Evolutionary conservation across 75 land plant genomes (phyloP), one percentile per base, ranked within the genome.

Genomic region (Isoetes taiwanensis): DNA sequence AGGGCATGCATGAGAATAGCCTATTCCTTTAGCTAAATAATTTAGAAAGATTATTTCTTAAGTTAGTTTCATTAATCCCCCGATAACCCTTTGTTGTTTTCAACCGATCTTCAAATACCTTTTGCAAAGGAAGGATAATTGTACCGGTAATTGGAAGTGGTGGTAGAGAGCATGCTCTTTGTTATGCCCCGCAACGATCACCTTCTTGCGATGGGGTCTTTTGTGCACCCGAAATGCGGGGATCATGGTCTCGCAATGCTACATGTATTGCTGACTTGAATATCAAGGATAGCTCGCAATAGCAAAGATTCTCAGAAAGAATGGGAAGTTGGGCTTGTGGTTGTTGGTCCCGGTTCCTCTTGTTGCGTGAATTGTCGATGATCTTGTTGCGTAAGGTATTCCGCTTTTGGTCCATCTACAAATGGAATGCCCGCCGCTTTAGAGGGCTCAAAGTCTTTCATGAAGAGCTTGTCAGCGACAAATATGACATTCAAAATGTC

Each of bases 151-250:
- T 87, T 66, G 98, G 98, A 30, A 81, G 86, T 19, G 98, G 98
- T 2, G 95, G 98, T 9, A 70, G 98, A 58, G 98, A 93, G 61
- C 98, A 93, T 65, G 85, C 95, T 3, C 80, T 88, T 40, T 87
- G 95, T 67, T 79, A 81, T 61, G 83, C 85, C 10, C 61, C 87
- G 64, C 69, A 81, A 58, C 69, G 84, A 10, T 81, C 98, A 30
- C 70, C 90, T 8, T 71, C 94, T 2, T 87, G 96, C 58, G 88
- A 71, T 65, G 77, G 58, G 10, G 86, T 93, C 10, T 93, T 79
- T 33, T 93, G 98, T 72, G 98, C 98, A 0, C 98, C 98, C 33
- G 98, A 0, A 93, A 93, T 64, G 85, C 88, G 50, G 95, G 98
- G 16, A 93, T 93, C 57, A 56, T 81, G 16, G 60, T 32, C 43